These are phyloP conservation scores for Mediolabrus comicus DNA, from an alignment of 108 stramenopile species.

Conservation along the genomic window DNA sequence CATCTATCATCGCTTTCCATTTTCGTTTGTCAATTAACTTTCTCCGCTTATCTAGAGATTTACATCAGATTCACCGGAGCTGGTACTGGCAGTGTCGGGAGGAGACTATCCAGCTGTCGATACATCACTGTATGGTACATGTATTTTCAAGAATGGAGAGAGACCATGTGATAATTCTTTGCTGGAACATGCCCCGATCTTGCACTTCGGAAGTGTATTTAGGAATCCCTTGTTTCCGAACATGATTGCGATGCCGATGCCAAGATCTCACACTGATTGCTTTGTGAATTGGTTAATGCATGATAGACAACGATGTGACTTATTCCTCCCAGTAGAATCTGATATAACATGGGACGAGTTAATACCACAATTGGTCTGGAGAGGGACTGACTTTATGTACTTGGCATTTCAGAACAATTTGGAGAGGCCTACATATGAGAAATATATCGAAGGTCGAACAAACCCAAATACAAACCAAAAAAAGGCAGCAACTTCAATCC, in stretches of 20 bases:
- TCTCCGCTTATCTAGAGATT: too few relatives aligned
- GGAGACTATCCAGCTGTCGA: slow-evolving; percentile 1
- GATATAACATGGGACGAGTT: slow-evolving; percentile 8
- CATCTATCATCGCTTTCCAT: too few relatives aligned
- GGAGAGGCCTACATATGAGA: background rate
- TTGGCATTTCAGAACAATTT: background rate
- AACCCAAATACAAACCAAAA: background rate
- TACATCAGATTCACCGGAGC: background rate
- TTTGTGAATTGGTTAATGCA: background rate
- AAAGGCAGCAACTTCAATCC: background rate
- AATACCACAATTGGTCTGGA: slow-evolving; percentile 29
- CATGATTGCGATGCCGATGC: background rate
- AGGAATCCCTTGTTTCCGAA: background rate
- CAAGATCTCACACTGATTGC: background rate
- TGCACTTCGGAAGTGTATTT: background rate
- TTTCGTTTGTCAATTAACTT: too few relatives aligned
- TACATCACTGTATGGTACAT: background rate
- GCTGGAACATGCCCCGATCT: background rate
- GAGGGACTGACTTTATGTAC: slow-evolving; percentile 32
- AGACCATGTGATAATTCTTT: background rate
- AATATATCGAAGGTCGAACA: background rate
- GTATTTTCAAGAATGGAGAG: slow-evolving; percentile 14
- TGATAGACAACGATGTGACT: background rate
- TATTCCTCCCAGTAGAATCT: background rate
- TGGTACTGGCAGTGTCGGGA: background rate